Evolutionary conservation across 305 asterid genomes (phyloP), one percentile per base, ranked within the genome.

Genomic region (Solanum chacoense): DNA sequence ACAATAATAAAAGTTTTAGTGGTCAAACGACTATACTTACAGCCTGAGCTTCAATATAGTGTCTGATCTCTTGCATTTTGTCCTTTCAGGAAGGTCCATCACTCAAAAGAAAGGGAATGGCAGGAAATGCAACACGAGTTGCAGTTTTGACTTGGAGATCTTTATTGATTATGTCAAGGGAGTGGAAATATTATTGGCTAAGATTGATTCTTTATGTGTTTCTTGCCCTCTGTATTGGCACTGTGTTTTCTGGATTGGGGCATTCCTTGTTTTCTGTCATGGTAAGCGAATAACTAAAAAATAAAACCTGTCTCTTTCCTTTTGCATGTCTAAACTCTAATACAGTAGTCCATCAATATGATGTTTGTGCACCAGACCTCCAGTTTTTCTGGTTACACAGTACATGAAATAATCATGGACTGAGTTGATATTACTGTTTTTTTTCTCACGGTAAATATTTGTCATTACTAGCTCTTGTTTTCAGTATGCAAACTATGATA

Each of bases 171-270:
- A 98, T 98, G 99, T 96, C 98, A n/a, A 95, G 99, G 92, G 99
- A 96, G 92, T 98, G 98, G 99, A 95, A 96, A 85, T 98, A 95
- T 90, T 98, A 98, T 89, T 98, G 99, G 99, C 98, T 98, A 87
- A 95, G 99, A 89, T 92, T 98, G 90, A 92, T 95, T 89, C 92
- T 96, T 34, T 94, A 94, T 93, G 93, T 94, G 95, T 94, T 95
- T 92, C 91, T 98, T 90, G 91, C 98, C 4, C 90, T 94, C 85
- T 94, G 97, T 88, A 89, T 94, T 37, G 97, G 96, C 63, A 93
- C 98, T 9, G 93, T 93, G 14, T 96, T 96, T 90, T 95, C 95
- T 73, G 96, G 95, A 85, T 91, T 95, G 94, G 96, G 98, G 77
- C 98, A 96, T 93, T 95, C 98, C 74, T 92, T 96, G 90, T 96